phyloP scores from a whole-genome alignment of 129 eudicot genomes.

The Silybum marianum region DNA sequence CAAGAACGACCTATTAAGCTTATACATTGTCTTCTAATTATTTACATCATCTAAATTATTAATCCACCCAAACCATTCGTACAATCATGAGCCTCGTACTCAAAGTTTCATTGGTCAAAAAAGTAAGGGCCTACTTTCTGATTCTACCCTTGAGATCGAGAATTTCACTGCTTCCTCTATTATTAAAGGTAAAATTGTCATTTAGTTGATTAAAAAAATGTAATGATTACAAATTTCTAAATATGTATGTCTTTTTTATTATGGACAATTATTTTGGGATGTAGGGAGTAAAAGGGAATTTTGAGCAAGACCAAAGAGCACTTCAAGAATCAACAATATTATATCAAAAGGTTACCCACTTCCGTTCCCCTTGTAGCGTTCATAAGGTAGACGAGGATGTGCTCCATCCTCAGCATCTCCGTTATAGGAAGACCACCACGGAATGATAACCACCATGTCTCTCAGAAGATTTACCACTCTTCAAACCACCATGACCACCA shows the following conservation, averaged over 20 bases:
- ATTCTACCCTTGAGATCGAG: neutral
- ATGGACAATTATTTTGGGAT: neutral
- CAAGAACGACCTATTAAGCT: too few relatives aligned
- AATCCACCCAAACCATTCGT: too few relatives aligned
- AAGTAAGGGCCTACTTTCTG: neutral
- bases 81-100: too few relatives aligned
- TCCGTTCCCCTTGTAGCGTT: constrained; percentile 88
- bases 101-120: too few relatives aligned
- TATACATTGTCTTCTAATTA: too few relatives aligned
- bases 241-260: too few relatives aligned
- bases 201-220: too few relatives aligned
- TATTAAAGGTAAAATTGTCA: neutral
- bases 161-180: too few relatives aligned
- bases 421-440: constrained; percentile 73
- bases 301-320: neutral
- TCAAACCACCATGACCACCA: constrained; percentile 55
- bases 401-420: constrained; percentile 39
- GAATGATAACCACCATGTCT: constrained; percentile 68
- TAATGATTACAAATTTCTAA: too few relatives aligned
- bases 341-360: constrained; percentile 55
- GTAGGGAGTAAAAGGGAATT: neutral
- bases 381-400: constrained; percentile 65
- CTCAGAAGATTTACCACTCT: constrained; percentile 59
- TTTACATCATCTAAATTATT: too few relatives aligned
- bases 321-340: neutral